Evolutionary conservation across 2,329 filamentous ascomycete species (phyloP), one percentile per base, ranked within the genome.

Genomic region (Dryadomyces quercivorus): DNA sequence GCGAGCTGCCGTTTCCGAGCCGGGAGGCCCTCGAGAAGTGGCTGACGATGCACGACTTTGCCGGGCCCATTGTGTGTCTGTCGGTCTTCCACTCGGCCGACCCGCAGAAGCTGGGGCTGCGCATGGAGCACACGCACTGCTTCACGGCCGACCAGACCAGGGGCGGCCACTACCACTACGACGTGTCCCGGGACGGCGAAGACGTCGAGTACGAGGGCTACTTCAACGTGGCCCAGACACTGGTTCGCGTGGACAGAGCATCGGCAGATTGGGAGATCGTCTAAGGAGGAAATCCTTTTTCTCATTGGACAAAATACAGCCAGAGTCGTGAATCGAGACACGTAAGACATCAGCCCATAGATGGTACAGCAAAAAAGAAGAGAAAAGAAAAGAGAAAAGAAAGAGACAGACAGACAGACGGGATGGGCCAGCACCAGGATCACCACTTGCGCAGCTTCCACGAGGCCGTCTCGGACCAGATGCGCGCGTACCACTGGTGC

Each of bases 111-210:
- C 55, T 73, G 57, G 67, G 63, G 0, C 56, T 75, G 51, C 62
- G 72, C 31, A 70, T 74, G 61, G 74, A 76, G 58, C 73, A 76
- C 58, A 74, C 73, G 4, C 73, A 76, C 62, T 69, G 67, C 21
- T 74, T 73, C 53, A 69, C 70, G 2, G 18, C 13, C 49, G 48
- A 59, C 55, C 12, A 60, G 63, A 12, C 31, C 26, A 20, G 4
- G 2, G 73, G 73, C 3, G 73, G 73, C 0, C 72, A 76, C 60
- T 74, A 75, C 59, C 72, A 75, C 58, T 70, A 64, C 56, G 72
- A 71, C 60, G 50, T 68, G 1, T 8, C 8, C 4, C 38, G 38
- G 20, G 47, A 20, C 2, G 18, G 42, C 21, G 55, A 31, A 13
- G 64, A 68, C 1, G 63, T 75, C 10, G 70, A 74, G 54, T 75